Evolutionary conservation across 192 early-diverging fungal genomes (phyloP), one percentile per base, ranked within the genome.

Genomic region (Thamnidium elegans): DNA sequence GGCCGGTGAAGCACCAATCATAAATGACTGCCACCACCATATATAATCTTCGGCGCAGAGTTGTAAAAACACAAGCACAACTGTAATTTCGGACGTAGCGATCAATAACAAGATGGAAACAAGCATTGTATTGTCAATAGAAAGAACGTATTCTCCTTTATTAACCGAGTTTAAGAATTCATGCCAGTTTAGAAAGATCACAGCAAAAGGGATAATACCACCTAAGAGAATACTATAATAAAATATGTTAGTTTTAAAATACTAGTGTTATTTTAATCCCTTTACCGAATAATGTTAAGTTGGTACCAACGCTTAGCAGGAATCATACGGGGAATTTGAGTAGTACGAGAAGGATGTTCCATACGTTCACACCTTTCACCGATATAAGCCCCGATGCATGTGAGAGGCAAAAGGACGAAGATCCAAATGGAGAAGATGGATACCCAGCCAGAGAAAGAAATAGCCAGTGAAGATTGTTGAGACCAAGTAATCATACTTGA

Each of bases 21-120:
- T 79, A 77, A 94, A 96, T 5, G 91, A 84, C 50, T 89, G 74
- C 96, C 96, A 98, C 94, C 94, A 95, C 92, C 94, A 95, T 48
- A 81, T 79, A 70, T 92, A 93, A 62, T 94, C 78, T 59, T 89
- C 82, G 14, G 70, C 68, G 30, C 82, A 81, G 7, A 92, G 76
- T 62, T 84, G 78, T 67, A 92, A 84, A 73, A 89, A 92, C 0
- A 85, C 76, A 50, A 90, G 78, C 15, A 89, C 76, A 10, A 92
- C 74, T 3, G 89, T 84, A 26, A 88, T 81, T 63, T 90, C 84
- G 53, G 88, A 79, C 15, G 71, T 67, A 9, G 76, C 76, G 1
- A 79, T 65, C 14, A 87, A 62, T 62, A 89, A 67, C 42, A 90
- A 77, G n/a, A 80, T 59, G 50, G 82, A 83, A 14, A 86, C 78